Conservation (phyloP, 2,329 filamentous ascomycete species). For the Phaeosphaeriaceae sp. region DNA sequence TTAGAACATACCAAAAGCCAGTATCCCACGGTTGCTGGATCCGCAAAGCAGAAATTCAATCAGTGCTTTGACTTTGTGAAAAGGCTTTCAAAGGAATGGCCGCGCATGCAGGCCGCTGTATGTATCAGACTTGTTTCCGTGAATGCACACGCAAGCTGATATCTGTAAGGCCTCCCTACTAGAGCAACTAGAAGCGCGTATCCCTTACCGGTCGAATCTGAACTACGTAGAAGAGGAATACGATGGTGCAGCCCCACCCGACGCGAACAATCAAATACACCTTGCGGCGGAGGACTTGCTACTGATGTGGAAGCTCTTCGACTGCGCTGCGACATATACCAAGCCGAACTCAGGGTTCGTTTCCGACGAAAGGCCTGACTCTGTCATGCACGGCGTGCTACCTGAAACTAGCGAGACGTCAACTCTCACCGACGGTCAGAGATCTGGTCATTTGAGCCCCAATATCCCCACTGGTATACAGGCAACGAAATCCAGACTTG, state of each 20-base stretch:
- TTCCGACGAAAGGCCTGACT: background rate
- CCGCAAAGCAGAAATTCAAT: slow-evolving; percentile 4
- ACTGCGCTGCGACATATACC: slow-evolving; percentile 6
- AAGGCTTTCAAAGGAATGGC: slow-evolving; percentile 8
- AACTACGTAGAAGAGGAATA: slow-evolving; percentile 11
- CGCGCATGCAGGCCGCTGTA: slow-evolving; percentile 6
- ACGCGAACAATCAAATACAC: background rate
- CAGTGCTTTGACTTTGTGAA: slow-evolving; percentile 9
- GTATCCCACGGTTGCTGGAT: slow-evolving; percentile 7
- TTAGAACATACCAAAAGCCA: slow-evolving; percentile 10
- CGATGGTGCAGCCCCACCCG: slow-evolving; percentile 8
- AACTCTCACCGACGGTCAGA: too few relatives aligned
- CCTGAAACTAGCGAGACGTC: too few relatives aligned
- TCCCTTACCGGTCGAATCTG: slow-evolving; percentile 7
- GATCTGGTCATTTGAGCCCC: too few relatives aligned
- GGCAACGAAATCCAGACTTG: too few relatives aligned
- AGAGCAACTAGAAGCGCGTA: slow-evolving; percentile 5
- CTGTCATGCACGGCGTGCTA: background rate
- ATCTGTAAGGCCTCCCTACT: slow-evolving; percentile 2
- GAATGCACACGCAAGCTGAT: background rate
- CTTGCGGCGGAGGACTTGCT: slow-evolving; percentile 8
- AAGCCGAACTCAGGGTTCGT: background rate
- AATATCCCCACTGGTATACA: too few relatives aligned
- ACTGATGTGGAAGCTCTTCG: slow-evolving; percentile 13
- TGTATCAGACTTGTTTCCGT: background rate